These are phyloP conservation scores for Colletotrichum eleusines DNA, from an alignment of 2,329 filamentous ascomycete species.

Conservation along the genomic window DNA sequence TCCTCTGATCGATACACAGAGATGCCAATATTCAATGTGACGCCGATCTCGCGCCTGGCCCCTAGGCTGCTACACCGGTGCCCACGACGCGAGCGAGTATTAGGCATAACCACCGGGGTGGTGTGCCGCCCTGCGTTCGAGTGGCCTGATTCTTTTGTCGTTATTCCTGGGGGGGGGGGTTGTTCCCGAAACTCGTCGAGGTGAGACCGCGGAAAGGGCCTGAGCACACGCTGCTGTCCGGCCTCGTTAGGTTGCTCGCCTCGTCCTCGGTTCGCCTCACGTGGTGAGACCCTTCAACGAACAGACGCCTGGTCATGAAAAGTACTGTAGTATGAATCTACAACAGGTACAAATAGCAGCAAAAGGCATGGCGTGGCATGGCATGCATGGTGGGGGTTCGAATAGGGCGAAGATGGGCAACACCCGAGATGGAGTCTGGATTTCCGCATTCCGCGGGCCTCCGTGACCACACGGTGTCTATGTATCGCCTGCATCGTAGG, in stretches of 20 bases:
- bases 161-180: background rate
- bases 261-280: conserved; percentile 27
- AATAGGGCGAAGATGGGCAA: background rate
- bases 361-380: background rate
- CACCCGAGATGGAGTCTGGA: conserved; percentile 5
- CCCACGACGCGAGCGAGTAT: conserved; percentile 8
- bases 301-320: conserved; percentile 8
- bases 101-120: conserved; percentile 12
- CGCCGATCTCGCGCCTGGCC: background rate
- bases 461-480: conserved; percentile 11
- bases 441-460: conserved; percentile 34
- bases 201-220: conserved; percentile 10
- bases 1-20: conserved; percentile 16
- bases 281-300: conserved; percentile 26
- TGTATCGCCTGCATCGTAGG: too few species aligned
- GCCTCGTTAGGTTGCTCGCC: conserved; percentile 13
- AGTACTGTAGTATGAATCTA: background rate
- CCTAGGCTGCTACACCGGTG: background rate
- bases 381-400: too few species aligned
- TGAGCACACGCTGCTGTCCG: background rate
- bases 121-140: conserved; percentile 7
- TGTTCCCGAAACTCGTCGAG: conserved; percentile 8
- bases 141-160: conserved; percentile 25
- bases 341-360: background rate
- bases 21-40: conserved; percentile 8